These are phyloP conservation scores for Myxozyma mucilagina DNA, from an alignment of 805 yeast genomes.

Conservation along the genomic window DNA sequence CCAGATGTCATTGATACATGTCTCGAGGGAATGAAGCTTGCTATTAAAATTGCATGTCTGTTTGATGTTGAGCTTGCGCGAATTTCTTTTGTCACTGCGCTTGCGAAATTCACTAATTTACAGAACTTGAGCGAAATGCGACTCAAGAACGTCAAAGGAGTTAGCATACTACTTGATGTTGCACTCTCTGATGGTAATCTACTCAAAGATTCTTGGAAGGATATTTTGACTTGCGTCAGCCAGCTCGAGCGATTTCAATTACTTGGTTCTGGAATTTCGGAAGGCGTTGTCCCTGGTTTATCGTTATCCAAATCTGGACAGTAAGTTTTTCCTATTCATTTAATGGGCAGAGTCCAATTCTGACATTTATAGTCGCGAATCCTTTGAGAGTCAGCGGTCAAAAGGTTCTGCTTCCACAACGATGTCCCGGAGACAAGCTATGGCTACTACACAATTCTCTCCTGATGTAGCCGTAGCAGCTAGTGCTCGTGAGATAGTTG, in stretches of 20 bases:
- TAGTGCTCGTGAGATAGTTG: constrained; percentile 40
- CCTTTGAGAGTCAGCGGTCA: constrained; percentile 31
- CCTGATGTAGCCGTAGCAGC: constrained; percentile 41
- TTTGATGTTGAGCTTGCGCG: constrained; percentile 83
- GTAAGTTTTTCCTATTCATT: constrained; percentile 29
- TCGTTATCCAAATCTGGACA: constrained; percentile 66
- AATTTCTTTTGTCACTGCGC: constrained; percentile 84
- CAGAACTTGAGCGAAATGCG: constrained; percentile 77
- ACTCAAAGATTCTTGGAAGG: constrained; percentile 78
- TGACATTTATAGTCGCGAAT: constrained; percentile 29
- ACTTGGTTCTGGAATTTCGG: constrained; percentile 82
- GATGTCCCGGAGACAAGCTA: constrained; percentile 4
- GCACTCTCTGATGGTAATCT: constrained; percentile 79
- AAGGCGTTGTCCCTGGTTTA: constrained; percentile 82
- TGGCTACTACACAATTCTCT: constrained; percentile 21
- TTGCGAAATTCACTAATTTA: constrained; percentile 81
- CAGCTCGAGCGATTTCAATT: constrained; percentile 89
- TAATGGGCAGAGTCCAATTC: not conserved
- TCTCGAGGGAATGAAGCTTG: constrained; percentile 80
- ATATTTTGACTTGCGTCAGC: constrained; percentile 75
- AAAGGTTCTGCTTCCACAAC: constrained; percentile 8
- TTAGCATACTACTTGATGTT: constrained; percentile 67
- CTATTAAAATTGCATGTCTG: constrained; percentile 79
- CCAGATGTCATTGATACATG: constrained; percentile 59
- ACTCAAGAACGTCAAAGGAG: constrained; percentile 77